Evolutionary conservation across 2,329 filamentous ascomycete species (phyloP), one percentile per base, ranked within the genome.

Genomic region (Thermothelomyces thermophilus): DNA sequence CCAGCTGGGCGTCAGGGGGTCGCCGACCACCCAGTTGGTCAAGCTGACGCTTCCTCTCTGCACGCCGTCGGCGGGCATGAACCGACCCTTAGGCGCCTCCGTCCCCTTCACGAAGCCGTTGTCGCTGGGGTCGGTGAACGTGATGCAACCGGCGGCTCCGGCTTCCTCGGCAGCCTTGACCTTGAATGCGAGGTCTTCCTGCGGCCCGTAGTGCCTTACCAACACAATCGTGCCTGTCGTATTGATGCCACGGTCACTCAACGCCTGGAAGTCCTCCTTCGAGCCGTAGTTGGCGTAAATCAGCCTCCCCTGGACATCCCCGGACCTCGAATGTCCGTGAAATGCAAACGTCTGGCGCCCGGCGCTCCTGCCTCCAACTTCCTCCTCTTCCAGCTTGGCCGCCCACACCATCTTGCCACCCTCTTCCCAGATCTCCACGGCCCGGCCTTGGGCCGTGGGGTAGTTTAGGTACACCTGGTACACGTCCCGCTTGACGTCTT

Each of bases 401-500:
- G 83, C 79, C 90, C 90, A 97, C 14, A 69, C 70, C 31, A 82
- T 72, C 54, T 73, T 66, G 2, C 75, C 83, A 46, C 83, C 79
- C 0, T 76, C 77, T 31, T 84, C 82, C 54, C 95, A 72, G 44
- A 98, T 87, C 54, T 90, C 83, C 34, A 98, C 84, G 51, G 83
- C 79, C 43, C 93, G 78, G 11, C 91, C 93, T 53, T 80, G 84
- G 24, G 77, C 70, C 56, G 76, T 85, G 0, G 93, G 90, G 65
- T 95, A 98, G 67, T 97, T 97, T 62, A 97, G 72, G 64, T 96
- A 97, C 14, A 94, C 90, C 60, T 85, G 77, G 66, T 87, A 95
- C 63, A 89, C 80, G 60, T 95, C 86, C 61, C 89, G 75, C 43
- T 74, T 71, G 22, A 95, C 83, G 50, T 84, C 75, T 59, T 95